A percentile compares a stretch with the other conserved stretches of the same genome.
Conservation (phyloP, 345 rosid genomes). For the Balakata baccata region DNA sequence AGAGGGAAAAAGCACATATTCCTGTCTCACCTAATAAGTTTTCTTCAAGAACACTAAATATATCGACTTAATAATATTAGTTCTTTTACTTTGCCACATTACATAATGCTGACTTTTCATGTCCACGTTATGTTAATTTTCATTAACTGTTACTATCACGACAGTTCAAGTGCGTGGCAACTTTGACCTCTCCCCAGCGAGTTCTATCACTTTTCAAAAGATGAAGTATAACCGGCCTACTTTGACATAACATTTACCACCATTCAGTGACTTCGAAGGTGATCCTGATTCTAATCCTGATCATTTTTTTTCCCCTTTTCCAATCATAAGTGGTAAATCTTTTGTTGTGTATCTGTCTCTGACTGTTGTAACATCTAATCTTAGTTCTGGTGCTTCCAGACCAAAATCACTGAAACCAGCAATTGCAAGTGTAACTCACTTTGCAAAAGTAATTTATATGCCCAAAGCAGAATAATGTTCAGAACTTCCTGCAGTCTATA, state of each 20-base stretch:
- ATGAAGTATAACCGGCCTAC: slow-evolving; percentile 31
- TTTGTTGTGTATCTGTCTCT: slow-evolving; percentile 4
- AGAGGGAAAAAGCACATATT: too few species aligned
- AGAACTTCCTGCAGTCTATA: slow-evolving; percentile 12
- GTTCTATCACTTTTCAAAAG: slow-evolving; percentile 57
- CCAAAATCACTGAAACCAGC: slow-evolving; percentile 19
- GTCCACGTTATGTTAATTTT: neutral
- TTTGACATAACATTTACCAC: slow-evolving; percentile 11
- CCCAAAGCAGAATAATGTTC: slow-evolving; percentile 22
- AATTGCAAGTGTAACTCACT: slow-evolving; percentile 30
- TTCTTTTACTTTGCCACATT: too few species aligned
- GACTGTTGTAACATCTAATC: slow-evolving; percentile 39
- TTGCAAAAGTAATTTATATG: slow-evolving; percentile 13
- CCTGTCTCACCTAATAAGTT: neutral
- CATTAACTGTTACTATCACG: slow-evolving; percentile 9
- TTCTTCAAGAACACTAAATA: neutral
- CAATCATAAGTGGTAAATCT: neutral
- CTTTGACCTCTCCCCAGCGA: slow-evolving; percentile 49
- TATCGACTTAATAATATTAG: neutral
- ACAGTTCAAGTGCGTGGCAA: slow-evolving; percentile 84
- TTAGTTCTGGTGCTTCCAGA: slow-evolving; percentile 40
- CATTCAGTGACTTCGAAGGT: slow-evolving; percentile 10
- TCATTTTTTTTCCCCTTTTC: neutral
- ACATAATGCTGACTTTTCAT: neutral
- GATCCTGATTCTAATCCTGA: slow-evolving; percentile 18